Base-by-base conservation (phyloP, 2,329 filamentous ascomycete species). In the Thermothelomyces thermophilus region DNA sequence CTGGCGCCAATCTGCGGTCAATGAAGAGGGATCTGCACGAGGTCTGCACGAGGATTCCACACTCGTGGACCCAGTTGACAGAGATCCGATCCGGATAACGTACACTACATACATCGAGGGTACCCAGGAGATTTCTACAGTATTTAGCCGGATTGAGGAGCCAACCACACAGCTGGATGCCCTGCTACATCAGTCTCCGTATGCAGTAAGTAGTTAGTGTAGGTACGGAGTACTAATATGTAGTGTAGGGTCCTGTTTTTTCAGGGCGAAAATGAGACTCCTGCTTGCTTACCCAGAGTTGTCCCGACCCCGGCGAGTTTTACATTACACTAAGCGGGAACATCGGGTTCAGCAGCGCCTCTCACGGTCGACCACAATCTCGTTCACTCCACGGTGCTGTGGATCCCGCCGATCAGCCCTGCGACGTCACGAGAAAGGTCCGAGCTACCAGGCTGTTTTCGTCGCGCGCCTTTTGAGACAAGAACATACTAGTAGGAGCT, bases 21-120 rank as follows among this genome's bases (percentile, higher is more conserved):
- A n/a, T 37, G 46, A 37, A 37, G 31, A 37, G 30, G 22, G 40
- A 48, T 48, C 46, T n/a, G 46, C 46, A 17, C 39, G 45, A 41
- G 37, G 45, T 48, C 46, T n/a, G 46, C 46, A 17, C 39, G 45
- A 41, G 37, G 45, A 42, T 48, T 48, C 46, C 46, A 42, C 46
- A 26, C 11, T 35, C 36, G 37, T 41, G 45, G 36, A 28, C 19
- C 37, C 26, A 19, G 20, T 35, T 35, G 28, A 35, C 36, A 41
- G 37, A 36, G 36, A 47, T 48, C n/a, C 46, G 39, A 48, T 14
- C 39, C 39, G 46, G 46, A 48, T 43, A n/a, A n/a, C n/a, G n/a
- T n/a, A n/a, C n/a, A n/a, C n/a, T n/a, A n/a, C n/a, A n/a, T n/a
- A 37, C 16, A 24, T 16, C 16, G 16, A 43, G 39, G 40, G 40